Conservation (phyloP, 495 filamentous ascomycete species). For the Trichoderma reesei region DNA sequence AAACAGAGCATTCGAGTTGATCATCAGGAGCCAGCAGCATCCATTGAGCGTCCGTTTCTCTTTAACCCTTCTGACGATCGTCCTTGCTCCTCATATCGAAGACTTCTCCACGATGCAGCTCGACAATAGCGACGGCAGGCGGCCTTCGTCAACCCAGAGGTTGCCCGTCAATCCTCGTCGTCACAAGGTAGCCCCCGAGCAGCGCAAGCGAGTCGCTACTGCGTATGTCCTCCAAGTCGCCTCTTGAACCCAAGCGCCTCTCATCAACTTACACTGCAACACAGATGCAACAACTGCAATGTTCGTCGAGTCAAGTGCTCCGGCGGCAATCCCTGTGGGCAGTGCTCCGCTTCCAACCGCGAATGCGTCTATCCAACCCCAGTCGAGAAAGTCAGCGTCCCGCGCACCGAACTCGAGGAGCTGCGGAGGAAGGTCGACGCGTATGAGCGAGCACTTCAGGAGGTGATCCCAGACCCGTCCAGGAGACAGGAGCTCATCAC, state of each 20-base stretch:
- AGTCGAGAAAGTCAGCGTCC: slow-evolving; percentile 22
- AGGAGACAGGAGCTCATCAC: slow-evolving; percentile 15
- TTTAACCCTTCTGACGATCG: too few relatives aligned
- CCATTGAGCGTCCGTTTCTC: too few relatives aligned
- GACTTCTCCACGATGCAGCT: slow-evolving; percentile 6
- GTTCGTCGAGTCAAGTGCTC: slow-evolving; percentile 34
- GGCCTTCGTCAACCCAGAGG: slow-evolving; percentile 3
- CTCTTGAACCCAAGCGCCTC: neutral
- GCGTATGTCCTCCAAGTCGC: slow-evolving; percentile 19
- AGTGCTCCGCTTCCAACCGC: slow-evolving; percentile 21
- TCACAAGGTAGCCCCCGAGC: slow-evolving; percentile 25
- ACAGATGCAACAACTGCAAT: slow-evolving; percentile 37
- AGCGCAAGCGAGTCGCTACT: slow-evolving; percentile 27
- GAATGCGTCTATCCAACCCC: slow-evolving; percentile 26
- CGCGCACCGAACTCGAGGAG: slow-evolving; percentile 20
- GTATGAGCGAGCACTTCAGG: slow-evolving; percentile 17
- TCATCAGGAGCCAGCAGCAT: too few relatives aligned
- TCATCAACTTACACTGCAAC: slow-evolving; percentile 10
- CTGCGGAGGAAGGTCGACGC: slow-evolving; percentile 18
- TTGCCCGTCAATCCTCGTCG: slow-evolving; percentile 30
- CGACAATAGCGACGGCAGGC: slow-evolving; percentile 1
- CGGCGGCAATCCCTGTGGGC: slow-evolving; percentile 27
- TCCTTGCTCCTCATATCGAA: too few relatives aligned
- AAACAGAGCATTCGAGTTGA: neutral
- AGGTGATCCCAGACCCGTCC: slow-evolving; percentile 13